These are phyloP conservation scores for Nyctanthes arbortristis DNA, from an alignment of 257 asterid genomes.

Conservation along the genomic window DNA sequence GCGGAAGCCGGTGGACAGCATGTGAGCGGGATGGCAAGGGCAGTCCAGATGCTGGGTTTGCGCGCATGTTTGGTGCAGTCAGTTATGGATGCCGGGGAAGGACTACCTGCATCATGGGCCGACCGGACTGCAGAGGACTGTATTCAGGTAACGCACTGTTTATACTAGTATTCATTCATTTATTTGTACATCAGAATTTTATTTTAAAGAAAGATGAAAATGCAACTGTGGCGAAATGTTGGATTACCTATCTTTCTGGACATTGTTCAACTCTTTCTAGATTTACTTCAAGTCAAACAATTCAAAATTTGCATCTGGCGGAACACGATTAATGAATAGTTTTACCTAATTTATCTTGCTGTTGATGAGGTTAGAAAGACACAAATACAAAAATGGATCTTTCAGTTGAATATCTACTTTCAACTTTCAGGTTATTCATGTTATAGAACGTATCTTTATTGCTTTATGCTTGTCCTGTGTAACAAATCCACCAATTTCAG, in stretches of 20 bases:
- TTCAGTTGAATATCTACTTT: background rate
- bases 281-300: background rate
- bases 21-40: slow-evolving; percentile 74
- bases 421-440: background rate
- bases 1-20: slow-evolving; percentile 93
- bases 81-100: slow-evolving; percentile 79
- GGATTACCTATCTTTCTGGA: background rate
- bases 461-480: background rate
- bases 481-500: background rate
- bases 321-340: background rate
- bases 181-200: background rate
- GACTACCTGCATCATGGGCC: slow-evolving; percentile 69
- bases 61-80: slow-evolving; percentile 79
- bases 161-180: too few relatives aligned
- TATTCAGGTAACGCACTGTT: slow-evolving; percentile 58
- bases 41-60: slow-evolving; percentile 61
- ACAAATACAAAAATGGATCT: background rate
- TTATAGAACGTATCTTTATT: background rate
- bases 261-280: background rate
- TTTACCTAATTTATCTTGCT: background rate
- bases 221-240: background rate
- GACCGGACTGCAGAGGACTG: slow-evolving; percentile 55
- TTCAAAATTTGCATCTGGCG: background rate
- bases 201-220: background rate
- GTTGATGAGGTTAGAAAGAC: background rate